Evolutionary conservation across 1,284 basidiomycete genomes (phyloP), one percentile per base, ranked within the genome.

Genomic region (Leccinum fuscescens): DNA sequence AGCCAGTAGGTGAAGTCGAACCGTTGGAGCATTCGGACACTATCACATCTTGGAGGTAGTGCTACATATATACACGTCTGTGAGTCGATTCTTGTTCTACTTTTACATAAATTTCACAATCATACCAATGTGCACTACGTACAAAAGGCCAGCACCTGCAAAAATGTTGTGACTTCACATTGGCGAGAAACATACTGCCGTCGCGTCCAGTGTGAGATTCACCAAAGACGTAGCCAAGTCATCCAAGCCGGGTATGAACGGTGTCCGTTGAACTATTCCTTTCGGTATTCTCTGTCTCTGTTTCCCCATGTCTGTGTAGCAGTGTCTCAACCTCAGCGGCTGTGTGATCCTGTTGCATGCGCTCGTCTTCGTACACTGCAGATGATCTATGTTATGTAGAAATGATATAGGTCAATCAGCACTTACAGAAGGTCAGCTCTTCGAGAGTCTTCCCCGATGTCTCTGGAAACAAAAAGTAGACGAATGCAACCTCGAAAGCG

Each of bases 351-450:
- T 22, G 24, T 49, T 27, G 22, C 24, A 49, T 22, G n/a, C 22
- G 46, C 48, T 61, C 62, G 9, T 2, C 52, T 17, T 67, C 55
- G 8, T 48, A 67, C 29, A 65, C 64, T 67, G 22, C 15, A n/a
- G 11, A 20, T 7, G 22, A 6, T 24, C 20, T 0, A 7, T 22
- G 31, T 15, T 7, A 35, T 6, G 14, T 20, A 20, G 20, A 53
- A 9, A n/a, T 6, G 15, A n/a, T n/a, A 14, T 12, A 17, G 20
- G 4, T 0, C 0, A 22, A 20, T 17, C 29, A n/a, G 6, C 6
- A 78, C 84, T 63, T 66, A 86, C 84, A 71, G 77, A 86, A 86
- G 0, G 84, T 78, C 29, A 86, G 74, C 66, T 86, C 85, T 66
- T 86, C 84, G 50, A 86, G 75, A 1, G 81, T 81, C 22, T 79